Evolutionary conservation across 192 early-diverging fungal genomes (phyloP).

Genomic region (Funneliformis geosporum): DNA sequence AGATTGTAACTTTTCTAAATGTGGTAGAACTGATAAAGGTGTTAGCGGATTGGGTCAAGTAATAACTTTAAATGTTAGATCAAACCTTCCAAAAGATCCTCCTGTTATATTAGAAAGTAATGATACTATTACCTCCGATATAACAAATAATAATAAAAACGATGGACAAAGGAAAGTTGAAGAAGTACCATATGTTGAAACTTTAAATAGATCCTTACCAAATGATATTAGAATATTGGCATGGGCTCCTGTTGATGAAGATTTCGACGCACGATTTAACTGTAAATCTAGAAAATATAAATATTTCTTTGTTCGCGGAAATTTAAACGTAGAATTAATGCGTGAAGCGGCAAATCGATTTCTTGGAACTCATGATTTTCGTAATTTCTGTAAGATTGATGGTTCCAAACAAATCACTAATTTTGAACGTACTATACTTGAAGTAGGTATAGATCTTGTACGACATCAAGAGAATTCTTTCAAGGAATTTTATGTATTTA

Average conservation of each 20-base stretch:
- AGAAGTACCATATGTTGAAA: slow-evolving; percentile 81
- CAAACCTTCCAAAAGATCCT: slow-evolving; percentile 52
- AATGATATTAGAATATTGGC: slow-evolving; percentile 87
- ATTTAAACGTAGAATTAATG: slow-evolving; percentile 78
- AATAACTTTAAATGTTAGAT: slow-evolving; percentile 75
- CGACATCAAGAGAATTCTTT: slow-evolving; percentile 31
- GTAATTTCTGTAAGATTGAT: slow-evolving; percentile 96
- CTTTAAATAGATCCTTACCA: slow-evolving; percentile 85
- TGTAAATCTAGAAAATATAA: slow-evolving; percentile 85
- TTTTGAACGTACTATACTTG: slow-evolving; percentile 74
- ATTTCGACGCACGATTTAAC: slow-evolving; percentile 87
- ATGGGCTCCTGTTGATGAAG: slow-evolving; percentile 77
- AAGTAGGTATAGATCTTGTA: slow-evolving; percentile 19
- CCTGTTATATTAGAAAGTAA: slow-evolving; percentile 28
- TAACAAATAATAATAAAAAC: slow-evolving; percentile 23
- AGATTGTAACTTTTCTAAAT: slow-evolving; percentile 77
- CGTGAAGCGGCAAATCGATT: slow-evolving; percentile 65
- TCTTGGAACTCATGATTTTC: slow-evolving; percentile 87
- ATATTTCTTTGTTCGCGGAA: slow-evolving; percentile 80
- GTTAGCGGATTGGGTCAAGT: slow-evolving; percentile 93
- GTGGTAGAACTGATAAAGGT: slow-evolving; percentile 86
- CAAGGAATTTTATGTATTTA: slow-evolving; percentile 65
- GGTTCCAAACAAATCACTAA: slow-evolving; percentile 76
- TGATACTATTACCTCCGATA: not conserved
- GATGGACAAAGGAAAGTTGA: slow-evolving; percentile 40